Base-by-base conservation (phyloP, 1,284 basidiomycete species). In the Trametes polyzona region DNA sequence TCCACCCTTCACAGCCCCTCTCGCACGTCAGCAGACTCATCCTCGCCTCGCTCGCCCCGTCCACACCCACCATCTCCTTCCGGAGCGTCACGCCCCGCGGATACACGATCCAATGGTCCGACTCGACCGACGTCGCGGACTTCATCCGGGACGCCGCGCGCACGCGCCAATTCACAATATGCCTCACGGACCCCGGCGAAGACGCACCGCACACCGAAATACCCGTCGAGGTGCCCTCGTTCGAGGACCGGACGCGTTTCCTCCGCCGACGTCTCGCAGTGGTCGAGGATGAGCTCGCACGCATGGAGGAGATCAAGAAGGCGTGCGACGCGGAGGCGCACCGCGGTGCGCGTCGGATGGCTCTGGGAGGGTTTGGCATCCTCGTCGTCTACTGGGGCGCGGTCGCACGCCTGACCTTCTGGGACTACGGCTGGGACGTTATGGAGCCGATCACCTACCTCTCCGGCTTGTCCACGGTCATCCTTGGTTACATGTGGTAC, bases 391-490 rank as follows among this genome's bases (percentile, higher is more conserved):
- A 88, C 69, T 89, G 86, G 86, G 81, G 74, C 11, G 73, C 77
- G 2, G 83, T 88, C 11, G 82, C 84, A 39, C 75, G 85, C 17
- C 73, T 85, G 50, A 88, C 83, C n/a, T 86, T 86, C 68, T 83
- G 82, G 82, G 82, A 84, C 67, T 80, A 74, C 58, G 82, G 82
- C 17, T 84, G 81, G 81, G 86, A 88, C 62, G 71, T 86, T 10
- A 88, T 87, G 84, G 86, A 89, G 66, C 87, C 86, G 1, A 79
- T 87, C 43, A 88, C 83, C 4, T 86, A 87, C 67, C 73, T 86
- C 17, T 84, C 83, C 14, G 83, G 83, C 11, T 70, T 87, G 10
- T 81, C 83, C 0, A 84, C 79, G 11, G 84, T 86, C 55, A 80
- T 86, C 39, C 74, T 79, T 16, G 81, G 83, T 3, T 86, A 86